Base-by-base conservation (phyloP, 805 yeast genomes). In the Komagataella kurtzmanii region DNA sequence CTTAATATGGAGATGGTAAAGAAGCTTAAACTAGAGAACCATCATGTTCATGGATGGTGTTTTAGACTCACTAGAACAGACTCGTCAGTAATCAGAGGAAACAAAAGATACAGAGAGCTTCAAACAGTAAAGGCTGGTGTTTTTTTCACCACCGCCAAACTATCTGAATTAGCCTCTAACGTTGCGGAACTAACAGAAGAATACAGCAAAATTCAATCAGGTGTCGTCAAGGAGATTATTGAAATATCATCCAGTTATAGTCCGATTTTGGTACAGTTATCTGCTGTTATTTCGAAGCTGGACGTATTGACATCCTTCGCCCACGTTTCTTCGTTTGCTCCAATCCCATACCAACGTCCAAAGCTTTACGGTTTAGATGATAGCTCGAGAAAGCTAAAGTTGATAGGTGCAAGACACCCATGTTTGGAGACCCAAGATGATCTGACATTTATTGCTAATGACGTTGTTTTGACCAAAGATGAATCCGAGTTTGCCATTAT, bases 81-180 rank as follows among this genome's bases (percentile, higher is more conserved):
- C 61, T 90, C 96, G 2, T 73, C 84, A 8, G 83, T 85, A 18
- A 71, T 93, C 53, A 78, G 98, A 58, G 77, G 76, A 10, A 68
- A 72, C 49, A 72, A 71, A 52, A 74, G 77, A 45, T 90, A 83
- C 62, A 75, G 75, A 50, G 97, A 93, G 64, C 71, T 91, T 47
- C 86, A 89, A 50, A 91, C 97, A 0, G 95, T 88, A 30, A 93
- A 93, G 63, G 96, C 97, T 1, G 99, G 99, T 53, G 91, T 91
- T 3, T 88, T 75, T 64, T 93, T 93, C 72, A 88, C 96, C 7
- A 88, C 96, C 1, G 65, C 71, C 46, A 74, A 75, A 55, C 70
- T 93, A 57, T 72, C 77, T 46, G 71, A 74, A n/a, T 69, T 82
- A 43, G 80, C 89, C 12, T 68, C 71, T 44, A 78, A 81, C 53